Conservation (phyloP, 495 filamentous ascomycete genomes). For the Entonaema liquescens region DNA sequence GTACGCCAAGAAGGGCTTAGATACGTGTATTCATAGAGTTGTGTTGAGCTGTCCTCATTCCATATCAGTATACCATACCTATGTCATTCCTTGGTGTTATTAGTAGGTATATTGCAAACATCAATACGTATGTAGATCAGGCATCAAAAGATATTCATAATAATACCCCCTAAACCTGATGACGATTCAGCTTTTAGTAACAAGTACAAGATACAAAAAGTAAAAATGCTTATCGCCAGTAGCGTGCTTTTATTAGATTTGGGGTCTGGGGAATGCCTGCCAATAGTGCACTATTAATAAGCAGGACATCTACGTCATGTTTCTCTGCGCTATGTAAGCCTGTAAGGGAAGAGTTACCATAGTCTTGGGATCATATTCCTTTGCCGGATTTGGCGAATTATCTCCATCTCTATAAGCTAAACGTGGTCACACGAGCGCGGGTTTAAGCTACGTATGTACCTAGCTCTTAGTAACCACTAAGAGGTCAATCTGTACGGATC, state of each 20-base stretch:
- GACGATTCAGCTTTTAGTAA: neutral
- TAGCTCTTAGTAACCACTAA: neutral
- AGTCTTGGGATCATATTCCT: conserved; percentile 25
- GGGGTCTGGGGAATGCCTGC: conserved; percentile 40
- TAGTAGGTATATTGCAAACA: neutral
- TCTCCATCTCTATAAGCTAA: neutral
- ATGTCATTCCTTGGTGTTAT: neutral
- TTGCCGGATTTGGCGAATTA: conserved; percentile 11
- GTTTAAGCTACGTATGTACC: neutral
- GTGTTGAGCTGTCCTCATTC: neutral
- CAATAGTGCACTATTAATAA: conserved; percentile 26
- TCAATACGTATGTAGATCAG: neutral
- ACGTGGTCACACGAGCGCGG: neutral
- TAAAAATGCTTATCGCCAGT: neutral
- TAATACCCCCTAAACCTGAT: neutral
- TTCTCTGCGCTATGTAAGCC: neutral
- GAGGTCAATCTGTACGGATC: too few species aligned
- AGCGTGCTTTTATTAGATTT: conserved; percentile 21
- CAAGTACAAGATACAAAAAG: neutral
- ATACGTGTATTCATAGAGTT: conserved; percentile 11
- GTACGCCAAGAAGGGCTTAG: conserved; percentile 20
- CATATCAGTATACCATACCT: neutral
- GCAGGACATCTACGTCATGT: conserved; percentile 20
- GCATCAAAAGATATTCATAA: neutral
- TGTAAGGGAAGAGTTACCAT: conserved; percentile 17